A percentile compares a stretch with the other conserved stretches of the same genome.
phyloP scores from a whole-genome alignment of 495 filamentous ascomycete species.

The Aspergillus wentii region DNA sequence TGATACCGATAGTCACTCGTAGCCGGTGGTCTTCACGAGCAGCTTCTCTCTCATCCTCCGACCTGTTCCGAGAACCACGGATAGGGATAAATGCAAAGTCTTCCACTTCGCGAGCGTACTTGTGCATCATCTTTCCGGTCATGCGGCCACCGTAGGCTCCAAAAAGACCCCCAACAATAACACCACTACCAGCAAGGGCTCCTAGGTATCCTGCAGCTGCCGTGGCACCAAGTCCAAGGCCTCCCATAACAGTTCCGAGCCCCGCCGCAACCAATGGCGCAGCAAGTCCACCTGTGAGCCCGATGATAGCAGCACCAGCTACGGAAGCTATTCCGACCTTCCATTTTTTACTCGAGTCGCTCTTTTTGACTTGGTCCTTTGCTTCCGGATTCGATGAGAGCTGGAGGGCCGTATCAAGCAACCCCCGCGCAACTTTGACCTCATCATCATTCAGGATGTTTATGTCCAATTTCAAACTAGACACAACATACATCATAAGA shows the following conservation, averaged over 20 bases:
- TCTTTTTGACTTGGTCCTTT: conserved; percentile 63
- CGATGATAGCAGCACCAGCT: conserved; percentile 70
- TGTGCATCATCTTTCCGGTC: conserved; percentile 81
- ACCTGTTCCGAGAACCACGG: conserved; percentile 38
- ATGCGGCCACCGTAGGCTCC: conserved; percentile 85
- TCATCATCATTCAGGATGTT: conserved; percentile 67
- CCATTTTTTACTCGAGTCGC: conserved; percentile 62
- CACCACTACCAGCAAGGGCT: conserved; percentile 66
- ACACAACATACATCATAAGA: conserved; percentile 63
- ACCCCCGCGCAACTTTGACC: conserved; percentile 63
- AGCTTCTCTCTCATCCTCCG: conserved; percentile 38
- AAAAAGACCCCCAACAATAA: conserved; percentile 79
- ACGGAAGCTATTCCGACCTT: conserved; percentile 82
- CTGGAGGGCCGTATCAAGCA: conserved; percentile 67
- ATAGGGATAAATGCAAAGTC: conserved; percentile 88
- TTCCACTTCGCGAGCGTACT: conserved; percentile 78
- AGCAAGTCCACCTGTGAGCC: conserved; percentile 75
- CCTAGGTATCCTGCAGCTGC: conserved; percentile 78
- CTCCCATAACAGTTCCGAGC: conserved; percentile 76
- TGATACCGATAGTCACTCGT: conserved; percentile 76
- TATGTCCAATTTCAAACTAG: conserved; percentile 61
- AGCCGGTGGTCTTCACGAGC: conserved; percentile 58
- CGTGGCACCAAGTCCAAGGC: conserved; percentile 71
- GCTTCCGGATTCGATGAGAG: conserved; percentile 64
- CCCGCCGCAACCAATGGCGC: conserved; percentile 79